Evolutionary conservation across 2,329 filamentous ascomycete species (phyloP).

Genomic region (Xylariaceae sp.): DNA sequence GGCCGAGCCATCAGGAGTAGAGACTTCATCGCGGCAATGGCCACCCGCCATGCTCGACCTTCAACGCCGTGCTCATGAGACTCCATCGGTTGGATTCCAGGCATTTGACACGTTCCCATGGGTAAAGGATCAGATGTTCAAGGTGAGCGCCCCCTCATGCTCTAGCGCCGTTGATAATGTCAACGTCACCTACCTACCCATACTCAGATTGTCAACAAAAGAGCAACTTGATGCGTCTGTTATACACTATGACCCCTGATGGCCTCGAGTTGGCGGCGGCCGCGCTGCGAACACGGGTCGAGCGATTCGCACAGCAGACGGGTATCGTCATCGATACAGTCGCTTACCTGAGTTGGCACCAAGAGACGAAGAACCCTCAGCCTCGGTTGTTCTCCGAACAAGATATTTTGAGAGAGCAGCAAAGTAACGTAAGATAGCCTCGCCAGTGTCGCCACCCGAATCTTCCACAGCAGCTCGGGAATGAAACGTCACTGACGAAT

Average conservation of each 20-base stretch:
- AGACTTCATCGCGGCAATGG: constrained; percentile 19
- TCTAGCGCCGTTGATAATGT: not conserved
- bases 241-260: constrained; percentile 13
- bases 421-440: constrained; percentile 18
- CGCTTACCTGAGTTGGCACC: constrained; percentile 28
- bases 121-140: constrained; percentile 30
- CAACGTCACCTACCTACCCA: not conserved
- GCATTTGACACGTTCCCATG: constrained; percentile 33
- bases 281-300: constrained; percentile 25
- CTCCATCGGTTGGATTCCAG: constrained; percentile 25
- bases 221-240: constrained; percentile 10
- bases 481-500: constrained; percentile 1
- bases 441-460: not conserved
- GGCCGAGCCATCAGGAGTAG: not conserved
- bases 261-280: constrained; percentile 16
- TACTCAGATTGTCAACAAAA: not conserved
- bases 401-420: constrained; percentile 21
- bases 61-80: constrained; percentile 26
- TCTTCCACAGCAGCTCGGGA: not conserved
- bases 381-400: constrained; percentile 28
- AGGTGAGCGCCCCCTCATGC: constrained; percentile 18
- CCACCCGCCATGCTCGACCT: constrained; percentile 17
- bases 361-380: constrained; percentile 11
- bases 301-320: constrained; percentile 29
- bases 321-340: constrained; percentile 26